Evolutionary conservation across 2,329 filamentous ascomycete species (phyloP).

Genomic region (Periconia sp.): DNA sequence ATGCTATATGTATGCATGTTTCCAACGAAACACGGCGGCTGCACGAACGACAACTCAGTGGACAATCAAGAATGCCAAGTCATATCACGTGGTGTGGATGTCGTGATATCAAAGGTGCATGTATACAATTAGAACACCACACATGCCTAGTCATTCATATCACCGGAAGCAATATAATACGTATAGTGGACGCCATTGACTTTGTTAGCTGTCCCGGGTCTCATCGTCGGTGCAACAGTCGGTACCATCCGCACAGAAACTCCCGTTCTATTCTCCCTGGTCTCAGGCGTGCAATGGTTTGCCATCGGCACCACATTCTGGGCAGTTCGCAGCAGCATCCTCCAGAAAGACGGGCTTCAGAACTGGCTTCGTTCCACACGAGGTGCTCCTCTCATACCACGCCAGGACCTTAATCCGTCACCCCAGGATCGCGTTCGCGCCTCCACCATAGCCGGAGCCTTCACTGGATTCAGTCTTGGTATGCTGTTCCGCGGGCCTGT

Average conservation of each 20-base stretch:
- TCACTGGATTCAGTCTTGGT: constrained; percentile 61
- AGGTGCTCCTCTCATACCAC: constrained; percentile 20
- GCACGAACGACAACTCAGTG: not conserved
- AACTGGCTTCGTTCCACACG: constrained; percentile 37
- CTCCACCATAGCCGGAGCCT: constrained; percentile 70
- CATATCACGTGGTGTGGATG: constrained; percentile 1
- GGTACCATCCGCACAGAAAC: constrained; percentile 65
- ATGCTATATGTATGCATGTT: not conserved
- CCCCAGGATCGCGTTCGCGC: constrained; percentile 64
- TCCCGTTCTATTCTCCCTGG: constrained; percentile 67
- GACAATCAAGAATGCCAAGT: not conserved
- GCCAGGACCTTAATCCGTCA: constrained; percentile 51
- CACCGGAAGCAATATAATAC: not conserved
- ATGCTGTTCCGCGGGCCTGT: constrained; percentile 52
- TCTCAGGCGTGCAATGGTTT: constrained; percentile 80
- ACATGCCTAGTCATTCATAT: too few relatives aligned
- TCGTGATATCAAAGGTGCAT: not conserved
- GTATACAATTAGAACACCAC: not conserved
- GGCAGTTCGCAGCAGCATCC: constrained; percentile 56
- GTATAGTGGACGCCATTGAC: constrained; percentile 14
- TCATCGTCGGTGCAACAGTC: constrained; percentile 53
- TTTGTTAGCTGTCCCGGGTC: constrained; percentile 63
- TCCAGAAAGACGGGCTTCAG: constrained; percentile 33
- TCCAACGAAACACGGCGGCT: not conserved
- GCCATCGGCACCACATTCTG: constrained; percentile 75